Evolutionary conservation across 2,329 filamentous ascomycete genomes (phyloP).

Genomic region (Verticillium tricorpus): DNA sequence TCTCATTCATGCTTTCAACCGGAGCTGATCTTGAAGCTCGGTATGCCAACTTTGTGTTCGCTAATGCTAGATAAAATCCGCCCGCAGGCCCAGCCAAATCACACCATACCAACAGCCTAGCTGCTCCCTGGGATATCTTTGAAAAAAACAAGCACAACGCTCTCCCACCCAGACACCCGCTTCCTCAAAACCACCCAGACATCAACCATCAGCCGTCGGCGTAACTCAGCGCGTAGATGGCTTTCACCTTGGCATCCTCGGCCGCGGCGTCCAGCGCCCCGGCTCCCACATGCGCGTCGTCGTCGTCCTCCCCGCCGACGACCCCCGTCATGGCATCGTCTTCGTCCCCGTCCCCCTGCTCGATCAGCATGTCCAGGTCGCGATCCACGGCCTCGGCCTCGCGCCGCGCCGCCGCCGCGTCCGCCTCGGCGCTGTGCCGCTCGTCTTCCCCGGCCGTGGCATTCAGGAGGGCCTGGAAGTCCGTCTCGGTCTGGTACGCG

Average conservation of each 20-base stretch:
- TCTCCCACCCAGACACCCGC: neutral
- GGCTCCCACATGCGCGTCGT: neutral
- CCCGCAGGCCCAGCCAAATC: neutral
- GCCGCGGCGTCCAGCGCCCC: neutral
- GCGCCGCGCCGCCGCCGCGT: conserved; percentile 27
- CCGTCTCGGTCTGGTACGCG: conserved; percentile 30
- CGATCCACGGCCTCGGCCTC: conserved; percentile 37
- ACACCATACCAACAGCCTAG: neutral
- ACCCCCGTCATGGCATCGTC: neutral
- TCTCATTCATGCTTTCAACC: too few relatives aligned
- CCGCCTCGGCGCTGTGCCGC: conserved; percentile 6
- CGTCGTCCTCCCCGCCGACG: neutral
- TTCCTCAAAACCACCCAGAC: too few relatives aligned
- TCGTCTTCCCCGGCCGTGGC: conserved; percentile 36
- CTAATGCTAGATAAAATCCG: neutral
- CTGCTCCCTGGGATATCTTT: neutral
- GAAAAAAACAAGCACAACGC: neutral
- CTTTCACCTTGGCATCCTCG: neutral
- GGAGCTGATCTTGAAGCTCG: too few relatives aligned
- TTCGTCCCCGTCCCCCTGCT: conserved; percentile 28
- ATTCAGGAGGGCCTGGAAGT: conserved; percentile 51
- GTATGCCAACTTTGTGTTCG: neutral
- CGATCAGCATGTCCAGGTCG: conserved; percentile 49
- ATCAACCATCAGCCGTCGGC: neutral
- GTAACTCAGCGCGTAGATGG: neutral